A percentile compares a stretch with the other conserved stretches of the same genome.
These are phyloP conservation scores for Fusarium sp. DNA, from an alignment of 2,329 filamentous ascomycete species.

Conservation along the genomic window DNA sequence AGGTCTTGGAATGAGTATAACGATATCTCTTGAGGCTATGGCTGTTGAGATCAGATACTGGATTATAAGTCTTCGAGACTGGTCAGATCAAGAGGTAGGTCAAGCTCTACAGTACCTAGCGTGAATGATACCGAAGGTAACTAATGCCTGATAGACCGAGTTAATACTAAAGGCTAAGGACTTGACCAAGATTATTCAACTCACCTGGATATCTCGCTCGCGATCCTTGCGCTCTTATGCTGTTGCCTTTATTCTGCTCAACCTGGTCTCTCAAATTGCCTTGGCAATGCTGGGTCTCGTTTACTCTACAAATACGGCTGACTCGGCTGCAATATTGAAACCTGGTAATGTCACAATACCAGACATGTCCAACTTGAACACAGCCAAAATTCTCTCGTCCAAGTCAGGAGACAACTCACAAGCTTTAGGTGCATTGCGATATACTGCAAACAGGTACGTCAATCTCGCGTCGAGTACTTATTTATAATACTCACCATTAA, in stretches of 20 bases:
- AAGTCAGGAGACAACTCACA: slow-evolving; percentile 25
- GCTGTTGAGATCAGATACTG: slow-evolving; percentile 59
- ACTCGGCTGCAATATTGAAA: slow-evolving; percentile 46
- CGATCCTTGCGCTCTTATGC: slow-evolving; percentile 30
- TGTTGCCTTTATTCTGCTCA: slow-evolving; percentile 29
- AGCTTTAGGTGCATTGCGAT: slow-evolving; percentile 50
- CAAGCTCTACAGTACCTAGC: background rate
- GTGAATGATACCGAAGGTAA: too few species aligned
- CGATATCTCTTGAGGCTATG: slow-evolving; percentile 56
- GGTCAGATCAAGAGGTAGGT: slow-evolving; percentile 54
- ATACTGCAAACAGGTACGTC: slow-evolving; percentile 55
- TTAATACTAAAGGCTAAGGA: slow-evolving; percentile 37
- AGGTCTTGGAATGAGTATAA: slow-evolving; percentile 50
- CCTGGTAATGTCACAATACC: slow-evolving; percentile 52
- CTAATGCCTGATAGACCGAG: slow-evolving; percentile 21
- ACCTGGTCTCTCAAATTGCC: slow-evolving; percentile 52
- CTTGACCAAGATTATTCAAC: slow-evolving; percentile 32
- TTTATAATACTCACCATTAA: background rate
- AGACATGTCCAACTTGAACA: slow-evolving; percentile 51
- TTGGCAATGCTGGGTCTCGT: slow-evolving; percentile 56
- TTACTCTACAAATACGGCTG: slow-evolving; percentile 55
- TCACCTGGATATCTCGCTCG: slow-evolving; percentile 29
- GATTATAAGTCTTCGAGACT: slow-evolving; percentile 52
- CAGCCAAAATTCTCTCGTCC: slow-evolving; percentile 42
- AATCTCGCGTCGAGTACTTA: background rate